Evolutionary conservation across 805 yeast genomes (phyloP), one percentile per base, ranked within the genome.

Genomic region (Lachancea sp.): DNA sequence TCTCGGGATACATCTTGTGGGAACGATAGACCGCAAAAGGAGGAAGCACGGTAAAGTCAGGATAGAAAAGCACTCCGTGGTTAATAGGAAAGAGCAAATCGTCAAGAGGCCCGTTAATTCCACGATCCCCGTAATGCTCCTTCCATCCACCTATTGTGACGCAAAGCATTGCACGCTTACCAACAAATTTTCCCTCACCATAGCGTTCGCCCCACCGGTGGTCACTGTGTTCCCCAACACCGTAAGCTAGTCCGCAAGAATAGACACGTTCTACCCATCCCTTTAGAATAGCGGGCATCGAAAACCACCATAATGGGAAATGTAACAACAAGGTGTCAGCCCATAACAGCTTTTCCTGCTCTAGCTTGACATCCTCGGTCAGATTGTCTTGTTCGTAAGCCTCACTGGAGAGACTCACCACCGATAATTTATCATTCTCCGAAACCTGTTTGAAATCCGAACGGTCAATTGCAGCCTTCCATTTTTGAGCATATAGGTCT

Each of bases 261-360:
- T 36, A 54, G 15, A 57, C 63, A 27, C 63, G 47, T 2, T 58
- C 64, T 22, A 61, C 40, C 61, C 63, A 61, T 12, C 65, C 65
- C 32, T 57, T 62, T 20, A 61, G 39, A 29, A 59, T 59, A n/a
- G 65, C 63, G 12, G 63, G 66, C 59, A 61, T 50, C 4, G 49
- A 30, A 42, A 46, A 60, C 65, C 66, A 62, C 65, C 66, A 62
- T 2, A 58, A 15, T 16, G 66, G 65, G 48, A 60, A 60, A 33
- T 51, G 58, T 29, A 59, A 51, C 20, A 62, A 49, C 10, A 61
- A 48, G 7, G 46, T n/a, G 41, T 61, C 66, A 10, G 63, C 62
- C 65, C 65, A 62, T 17, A 41, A 26, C 5, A 59, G 45, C 34
- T 62, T 62, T 34, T 57, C 53, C 36, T 62, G 66, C 39, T 57